Evolutionary conservation across 305 asterid genomes (phyloP).

Genomic region (Ajuga reptans): DNA sequence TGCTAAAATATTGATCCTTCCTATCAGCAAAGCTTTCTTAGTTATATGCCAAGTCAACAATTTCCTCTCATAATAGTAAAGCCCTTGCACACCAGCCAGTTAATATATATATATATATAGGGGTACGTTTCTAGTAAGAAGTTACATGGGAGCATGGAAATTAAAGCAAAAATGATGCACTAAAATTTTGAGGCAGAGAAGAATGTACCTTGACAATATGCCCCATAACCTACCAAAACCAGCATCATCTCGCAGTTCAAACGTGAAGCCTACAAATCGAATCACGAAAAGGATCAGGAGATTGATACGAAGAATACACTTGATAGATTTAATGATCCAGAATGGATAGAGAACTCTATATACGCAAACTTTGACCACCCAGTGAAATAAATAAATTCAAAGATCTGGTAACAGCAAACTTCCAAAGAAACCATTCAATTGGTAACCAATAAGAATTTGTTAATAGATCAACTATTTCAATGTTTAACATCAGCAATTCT

Average conservation of each 20-base stretch:
- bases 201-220: slow-evolving; percentile 66
- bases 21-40: no score
- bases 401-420: neutral
- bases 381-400: neutral
- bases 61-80: neutral
- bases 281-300: slow-evolving; percentile 13
- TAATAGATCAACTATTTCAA: neutral
- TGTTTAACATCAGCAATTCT: neutral
- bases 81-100: no score
- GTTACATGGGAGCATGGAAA: no score
- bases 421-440: slow-evolving; percentile 2
- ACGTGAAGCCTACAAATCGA: slow-evolving; percentile 47
- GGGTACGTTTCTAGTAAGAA: no score
- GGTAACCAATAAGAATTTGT: neutral
- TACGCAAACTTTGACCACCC: slow-evolving; percentile 15
- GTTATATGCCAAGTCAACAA: neutral
- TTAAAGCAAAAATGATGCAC: no score
- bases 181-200: neutral
- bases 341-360: neutral
- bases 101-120: no score
- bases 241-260: slow-evolving; percentile 81
- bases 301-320: slow-evolving; percentile 10
- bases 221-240: slow-evolving; percentile 89
- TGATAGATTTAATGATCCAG: slow-evolving; percentile 4
- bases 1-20: neutral